Evolutionary conservation across 495 filamentous ascomycete genomes (phyloP).

Genomic region (Pyrenopolyporus hunteri): DNA sequence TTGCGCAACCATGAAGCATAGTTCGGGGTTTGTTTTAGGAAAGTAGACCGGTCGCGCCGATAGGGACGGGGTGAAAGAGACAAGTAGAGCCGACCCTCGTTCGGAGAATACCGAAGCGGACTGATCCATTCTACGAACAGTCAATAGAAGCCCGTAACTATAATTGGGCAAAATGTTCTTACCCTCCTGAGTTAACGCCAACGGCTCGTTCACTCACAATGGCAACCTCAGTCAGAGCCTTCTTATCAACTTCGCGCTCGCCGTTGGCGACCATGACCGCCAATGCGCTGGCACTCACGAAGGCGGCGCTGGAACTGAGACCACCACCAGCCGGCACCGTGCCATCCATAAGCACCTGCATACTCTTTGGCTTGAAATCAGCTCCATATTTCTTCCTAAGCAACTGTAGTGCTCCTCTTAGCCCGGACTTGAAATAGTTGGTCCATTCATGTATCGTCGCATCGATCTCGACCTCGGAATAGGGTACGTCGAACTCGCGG

Average conservation of each 20-base stretch:
- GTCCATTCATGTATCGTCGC: constrained; percentile 89
- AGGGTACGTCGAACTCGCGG: constrained; percentile 75
- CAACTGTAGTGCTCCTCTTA: constrained; percentile 79
- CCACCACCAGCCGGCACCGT: constrained; percentile 91
- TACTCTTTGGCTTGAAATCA: constrained; percentile 70
- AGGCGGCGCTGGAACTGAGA: constrained; percentile 90
- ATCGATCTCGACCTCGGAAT: constrained; percentile 79
- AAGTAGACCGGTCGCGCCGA: constrained; percentile 79
- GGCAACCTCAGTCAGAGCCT: constrained; percentile 84
- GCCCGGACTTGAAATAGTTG: constrained; percentile 96
- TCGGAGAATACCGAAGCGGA: constrained; percentile 93
- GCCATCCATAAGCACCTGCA: constrained; percentile 90
- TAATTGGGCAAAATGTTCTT: constrained; percentile 41
- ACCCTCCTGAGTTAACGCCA: constrained; percentile 95
- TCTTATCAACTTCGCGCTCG: constrained; percentile 79
- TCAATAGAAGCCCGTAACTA: constrained; percentile 9
- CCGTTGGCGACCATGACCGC: constrained; percentile 89
- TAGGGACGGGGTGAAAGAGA: constrained; percentile 85
- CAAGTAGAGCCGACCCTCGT: constrained; percentile 84
- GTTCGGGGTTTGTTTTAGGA: constrained; percentile 78
- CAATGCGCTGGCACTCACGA: constrained; percentile 88
- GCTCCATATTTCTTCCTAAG: constrained; percentile 69
- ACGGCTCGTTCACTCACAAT: constrained; percentile 94
- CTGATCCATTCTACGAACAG: constrained; percentile 80
- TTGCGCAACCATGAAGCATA: constrained; percentile 92